Evolutionary conservation across 1,284 basidiomycete species (phyloP).

Genomic region (Cryptococcus sp.): DNA sequence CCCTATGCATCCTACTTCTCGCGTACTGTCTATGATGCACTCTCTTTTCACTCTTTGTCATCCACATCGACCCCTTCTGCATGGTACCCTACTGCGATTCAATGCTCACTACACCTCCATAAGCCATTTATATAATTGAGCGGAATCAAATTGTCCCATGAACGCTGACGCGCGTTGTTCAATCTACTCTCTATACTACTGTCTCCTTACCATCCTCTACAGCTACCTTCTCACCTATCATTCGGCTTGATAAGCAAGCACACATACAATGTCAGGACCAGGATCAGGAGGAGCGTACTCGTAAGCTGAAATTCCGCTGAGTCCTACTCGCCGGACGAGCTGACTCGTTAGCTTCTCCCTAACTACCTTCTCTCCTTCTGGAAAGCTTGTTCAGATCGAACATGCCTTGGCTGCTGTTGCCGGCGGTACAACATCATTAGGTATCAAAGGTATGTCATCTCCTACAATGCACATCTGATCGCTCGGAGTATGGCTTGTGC

Average conservation of each 20-base stretch:
- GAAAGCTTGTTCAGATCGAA: constrained; percentile 98
- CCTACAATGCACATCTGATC: background rate
- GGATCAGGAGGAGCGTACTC: constrained; percentile 49
- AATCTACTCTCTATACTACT: background rate
- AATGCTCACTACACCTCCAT: too few species aligned
- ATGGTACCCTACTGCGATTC: too few species aligned
- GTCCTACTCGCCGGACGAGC: background rate
- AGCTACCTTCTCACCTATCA: background rate
- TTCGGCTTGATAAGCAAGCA: too few species aligned
- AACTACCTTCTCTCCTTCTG: constrained; percentile 97
- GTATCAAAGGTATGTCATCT: constrained; percentile 79
- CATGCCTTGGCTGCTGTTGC: constrained; percentile 96
- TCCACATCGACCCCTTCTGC: too few species aligned
- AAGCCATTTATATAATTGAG: background rate
- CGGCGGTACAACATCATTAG: constrained; percentile 93
- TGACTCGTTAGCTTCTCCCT: constrained; percentile 76
- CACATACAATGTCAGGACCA: constrained; percentile 43
- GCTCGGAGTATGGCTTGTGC: background rate
- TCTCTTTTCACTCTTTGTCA: too few species aligned
- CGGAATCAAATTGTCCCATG: background rate
- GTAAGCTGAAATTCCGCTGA: constrained; percentile 25
- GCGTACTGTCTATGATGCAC: too few species aligned
- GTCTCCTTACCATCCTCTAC: background rate
- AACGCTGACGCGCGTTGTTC: constrained; percentile 2
- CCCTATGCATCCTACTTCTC: too few species aligned